These are phyloP conservation scores for Aspergillus bombycis DNA, from an alignment of 2,329 filamentous ascomycete species.

Conservation along the genomic window DNA sequence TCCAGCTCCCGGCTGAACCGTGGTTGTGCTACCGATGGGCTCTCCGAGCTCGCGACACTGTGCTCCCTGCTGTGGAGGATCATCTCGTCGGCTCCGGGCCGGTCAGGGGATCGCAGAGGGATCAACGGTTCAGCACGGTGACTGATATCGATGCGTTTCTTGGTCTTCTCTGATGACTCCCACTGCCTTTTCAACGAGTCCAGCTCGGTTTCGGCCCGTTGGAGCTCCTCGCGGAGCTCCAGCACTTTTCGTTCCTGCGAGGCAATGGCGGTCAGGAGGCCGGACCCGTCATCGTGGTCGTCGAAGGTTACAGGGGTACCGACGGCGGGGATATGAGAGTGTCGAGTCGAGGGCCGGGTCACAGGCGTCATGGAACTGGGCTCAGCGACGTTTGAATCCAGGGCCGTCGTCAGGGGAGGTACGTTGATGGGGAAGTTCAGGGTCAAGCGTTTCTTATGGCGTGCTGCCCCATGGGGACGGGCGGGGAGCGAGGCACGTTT, in stretches of 20 bases:
- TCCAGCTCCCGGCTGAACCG: constrained; percentile 65
- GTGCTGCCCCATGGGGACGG: constrained; percentile 38
- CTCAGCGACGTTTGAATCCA: constrained; percentile 31
- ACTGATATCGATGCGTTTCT: constrained; percentile 70
- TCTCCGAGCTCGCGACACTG: constrained; percentile 30
- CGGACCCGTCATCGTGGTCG: constrained; percentile 56
- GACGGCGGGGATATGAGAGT: constrained; percentile 33
- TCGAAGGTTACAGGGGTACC: constrained; percentile 33
- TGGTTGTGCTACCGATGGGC: constrained; percentile 33
- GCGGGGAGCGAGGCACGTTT: constrained; percentile 39
- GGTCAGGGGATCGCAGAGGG: constrained; percentile 50
- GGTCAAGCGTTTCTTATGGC: constrained; percentile 50
- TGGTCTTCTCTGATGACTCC: constrained; percentile 74
- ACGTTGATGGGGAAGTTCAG: constrained; percentile 52
- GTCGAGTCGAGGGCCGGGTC: constrained; percentile 36
- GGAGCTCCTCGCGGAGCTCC: constrained; percentile 88
- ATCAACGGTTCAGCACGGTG: constrained; percentile 63
- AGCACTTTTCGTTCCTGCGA: constrained; percentile 88
- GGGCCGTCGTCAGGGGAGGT: constrained; percentile 26
- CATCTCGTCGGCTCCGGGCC: constrained; percentile 14
- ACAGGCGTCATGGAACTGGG: constrained; percentile 38
- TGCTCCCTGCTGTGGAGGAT: constrained; percentile 29
- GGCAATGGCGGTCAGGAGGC: constrained; percentile 86
- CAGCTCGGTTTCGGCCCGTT: constrained; percentile 77
- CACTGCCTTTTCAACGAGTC: constrained; percentile 79